Base-by-base conservation (phyloP, 2,329 filamentous ascomycete species). In the Neoascochyta sp. region DNA sequence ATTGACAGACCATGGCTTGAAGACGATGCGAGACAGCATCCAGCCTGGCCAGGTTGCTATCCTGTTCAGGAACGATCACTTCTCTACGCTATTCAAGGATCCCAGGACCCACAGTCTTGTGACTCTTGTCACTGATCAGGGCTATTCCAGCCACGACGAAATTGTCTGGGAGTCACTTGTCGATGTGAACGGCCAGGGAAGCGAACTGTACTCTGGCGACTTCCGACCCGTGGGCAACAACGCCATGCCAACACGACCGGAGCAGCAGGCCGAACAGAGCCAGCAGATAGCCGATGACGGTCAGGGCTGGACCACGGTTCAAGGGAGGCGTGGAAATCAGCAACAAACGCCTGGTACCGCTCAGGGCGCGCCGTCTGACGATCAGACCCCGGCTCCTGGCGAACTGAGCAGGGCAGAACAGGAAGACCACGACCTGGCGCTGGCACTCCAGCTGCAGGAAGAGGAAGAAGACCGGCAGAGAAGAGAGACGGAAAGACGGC, bases 41-140 rank as follows among this genome's bases (percentile, higher is more conserved):
- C 68, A 75, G 9, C 82, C 87, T 1, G 90, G 88, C 2, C 79
- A 83, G 1, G 78, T 95, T 40, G 86, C 86, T 0, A 96, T 98
- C 27, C 66, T 98, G 2, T 98, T 98, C 68, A 79, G 92, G 15
- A 98, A 98, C 51, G 90, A 98, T 54, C 92, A 98, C 59, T 98
- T 98, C 55, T 88, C 87, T 22, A 96, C 90, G 0, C 63, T 98
- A 0, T 95, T 94, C 63, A 86, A 89, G 39, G 87, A 96, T 49
- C 87, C 90, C 0, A 69, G 80, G 24, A 86, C 81, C 1, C 72
- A 78, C 22, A 75, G 85, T 44, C 72, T 96, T 1, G 76, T 90
- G 42, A 87, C 85, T 0, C 68, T 98, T 3, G 88, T 98, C 9
- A 96, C 92, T 0, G 92, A 98, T 57, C 84, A 87, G 15, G 92